Conservation (phyloP, 148 eudicot species). For the Dysphania ambrosioides region DNA sequence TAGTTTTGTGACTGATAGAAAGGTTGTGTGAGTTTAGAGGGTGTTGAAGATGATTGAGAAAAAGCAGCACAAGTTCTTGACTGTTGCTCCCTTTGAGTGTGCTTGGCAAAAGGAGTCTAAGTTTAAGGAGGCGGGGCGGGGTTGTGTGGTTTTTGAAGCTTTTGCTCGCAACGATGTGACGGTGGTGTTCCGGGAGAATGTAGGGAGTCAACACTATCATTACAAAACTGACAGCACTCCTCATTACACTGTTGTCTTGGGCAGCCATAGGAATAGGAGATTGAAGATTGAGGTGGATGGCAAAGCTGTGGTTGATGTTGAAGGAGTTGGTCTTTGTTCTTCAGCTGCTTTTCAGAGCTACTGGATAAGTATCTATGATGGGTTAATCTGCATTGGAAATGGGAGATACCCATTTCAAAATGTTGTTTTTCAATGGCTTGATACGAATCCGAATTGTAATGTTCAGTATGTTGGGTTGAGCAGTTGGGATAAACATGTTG, state of each 20-base stretch:
- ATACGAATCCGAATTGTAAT: conserved; percentile 69
- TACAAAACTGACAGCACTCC: conserved; percentile 89
- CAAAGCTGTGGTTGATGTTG: conserved; percentile 74
- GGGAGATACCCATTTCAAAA: conserved; percentile 96
- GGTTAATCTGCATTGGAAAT: conserved; percentile 85
- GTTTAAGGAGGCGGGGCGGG: conserved; percentile 88
- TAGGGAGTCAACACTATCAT: conserved; percentile 88
- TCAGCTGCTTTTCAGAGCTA: conserved; percentile 82
- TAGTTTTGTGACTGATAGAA: neutral
- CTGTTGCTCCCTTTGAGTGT: conserved; percentile 95
- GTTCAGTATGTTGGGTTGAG: conserved; percentile 94
- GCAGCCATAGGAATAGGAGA: conserved; percentile 82
- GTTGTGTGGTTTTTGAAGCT: conserved; percentile 93
- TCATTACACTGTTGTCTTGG: conserved; percentile 86
- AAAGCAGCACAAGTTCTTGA: conserved; percentile 64
- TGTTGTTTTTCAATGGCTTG: conserved; percentile 91
- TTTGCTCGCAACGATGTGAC: conserved; percentile 91
- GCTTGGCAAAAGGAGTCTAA: conserved; percentile 82
- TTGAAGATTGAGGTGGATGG: conserved; percentile 84
- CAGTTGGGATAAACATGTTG: conserved; percentile 98
- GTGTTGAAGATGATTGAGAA: conserved; percentile 48
- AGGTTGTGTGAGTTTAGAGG: neutral
- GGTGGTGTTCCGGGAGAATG: conserved; percentile 79
- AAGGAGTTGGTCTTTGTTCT: conserved; percentile 74
- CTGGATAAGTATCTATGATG: conserved; percentile 93